Conservation (phyloP, 1,284 basidiomycete genomes). For the Rhodotorula mucilaginosa region DNA sequence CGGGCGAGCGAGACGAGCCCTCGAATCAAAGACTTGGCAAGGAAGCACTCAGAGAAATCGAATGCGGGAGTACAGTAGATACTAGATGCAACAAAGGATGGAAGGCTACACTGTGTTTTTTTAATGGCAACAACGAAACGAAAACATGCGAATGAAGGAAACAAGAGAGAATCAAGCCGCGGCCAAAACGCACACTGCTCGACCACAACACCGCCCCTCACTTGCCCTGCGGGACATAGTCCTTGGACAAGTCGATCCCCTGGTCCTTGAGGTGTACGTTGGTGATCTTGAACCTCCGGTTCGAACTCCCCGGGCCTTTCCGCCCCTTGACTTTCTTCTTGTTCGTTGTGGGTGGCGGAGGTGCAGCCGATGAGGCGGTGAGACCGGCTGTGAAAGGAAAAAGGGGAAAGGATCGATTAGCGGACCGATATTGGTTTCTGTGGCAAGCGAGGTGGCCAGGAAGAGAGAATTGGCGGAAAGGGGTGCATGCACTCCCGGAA, state of each 20-base stretch:
- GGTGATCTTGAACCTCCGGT: slow-evolving; percentile 74
- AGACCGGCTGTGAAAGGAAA: slow-evolving; percentile 28
- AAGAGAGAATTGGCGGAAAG: not conserved
- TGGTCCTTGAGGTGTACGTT: slow-evolving; percentile 73
- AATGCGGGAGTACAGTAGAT: no score
- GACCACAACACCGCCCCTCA: not conserved
- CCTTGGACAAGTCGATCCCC: slow-evolving; percentile 75
- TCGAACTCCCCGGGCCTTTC: slow-evolving; percentile 63
- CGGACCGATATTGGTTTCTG: not conserved
- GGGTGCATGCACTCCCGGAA: not conserved
- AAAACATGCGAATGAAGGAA: not conserved
- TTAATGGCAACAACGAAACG: not conserved
- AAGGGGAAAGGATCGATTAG: not conserved
- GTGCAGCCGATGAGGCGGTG: slow-evolving; percentile 29
- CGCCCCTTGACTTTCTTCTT: slow-evolving; percentile 72
- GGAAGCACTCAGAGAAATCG: no score
- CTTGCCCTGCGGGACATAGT: slow-evolving; percentile 41
- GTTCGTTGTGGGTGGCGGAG: slow-evolving; percentile 12
- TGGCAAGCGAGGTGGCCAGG: not conserved
- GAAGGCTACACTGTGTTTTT: no score
- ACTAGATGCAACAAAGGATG: no score
- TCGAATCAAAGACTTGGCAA: no score
- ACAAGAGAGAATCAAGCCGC: not conserved
- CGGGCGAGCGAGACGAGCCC: no score
- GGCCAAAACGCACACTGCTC: not conserved